phyloP scores from a whole-genome alignment of 1,284 basidiomycete genomes.

The Marasmius fiardii region DNA sequence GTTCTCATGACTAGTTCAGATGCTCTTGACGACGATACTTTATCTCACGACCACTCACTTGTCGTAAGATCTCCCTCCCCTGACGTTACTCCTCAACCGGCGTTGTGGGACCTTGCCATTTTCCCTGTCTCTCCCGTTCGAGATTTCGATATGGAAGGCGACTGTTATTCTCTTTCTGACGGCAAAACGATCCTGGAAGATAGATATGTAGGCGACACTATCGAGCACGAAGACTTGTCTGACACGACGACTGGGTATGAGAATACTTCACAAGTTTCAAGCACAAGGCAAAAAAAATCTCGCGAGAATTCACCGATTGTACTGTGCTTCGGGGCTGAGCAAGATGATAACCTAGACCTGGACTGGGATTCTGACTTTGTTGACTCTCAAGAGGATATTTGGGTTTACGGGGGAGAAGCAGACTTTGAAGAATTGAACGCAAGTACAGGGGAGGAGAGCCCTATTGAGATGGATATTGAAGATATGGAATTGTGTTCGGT shows the following conservation, averaged over 20 bases:
- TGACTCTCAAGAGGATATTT: neutral
- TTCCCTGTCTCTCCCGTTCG: neutral
- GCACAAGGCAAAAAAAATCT: neutral
- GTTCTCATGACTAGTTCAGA: conserved; percentile 14
- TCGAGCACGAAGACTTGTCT: neutral
- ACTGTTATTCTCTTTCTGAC: neutral
- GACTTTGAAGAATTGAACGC: neutral
- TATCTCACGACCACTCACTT: conserved; percentile 20
- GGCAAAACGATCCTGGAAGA: neutral
- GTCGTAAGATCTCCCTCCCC: neutral
- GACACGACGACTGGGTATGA: neutral
- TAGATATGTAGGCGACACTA: neutral
- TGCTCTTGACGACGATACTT: conserved; percentile 24
- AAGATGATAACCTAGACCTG: neutral
- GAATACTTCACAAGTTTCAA: neutral
- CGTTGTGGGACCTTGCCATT: neutral
- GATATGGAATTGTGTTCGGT: neutral
- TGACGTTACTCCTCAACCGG: neutral
- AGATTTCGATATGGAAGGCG: neutral
- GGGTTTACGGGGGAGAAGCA: conserved; percentile 14
- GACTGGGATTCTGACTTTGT: neutral
- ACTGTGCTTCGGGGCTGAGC: neutral
- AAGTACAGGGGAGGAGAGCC: neutral
- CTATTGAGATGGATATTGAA: neutral
- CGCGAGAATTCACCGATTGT: neutral